Conservation (phyloP, 2,329 filamentous ascomycete species). For the Diaporthe sp. region DNA sequence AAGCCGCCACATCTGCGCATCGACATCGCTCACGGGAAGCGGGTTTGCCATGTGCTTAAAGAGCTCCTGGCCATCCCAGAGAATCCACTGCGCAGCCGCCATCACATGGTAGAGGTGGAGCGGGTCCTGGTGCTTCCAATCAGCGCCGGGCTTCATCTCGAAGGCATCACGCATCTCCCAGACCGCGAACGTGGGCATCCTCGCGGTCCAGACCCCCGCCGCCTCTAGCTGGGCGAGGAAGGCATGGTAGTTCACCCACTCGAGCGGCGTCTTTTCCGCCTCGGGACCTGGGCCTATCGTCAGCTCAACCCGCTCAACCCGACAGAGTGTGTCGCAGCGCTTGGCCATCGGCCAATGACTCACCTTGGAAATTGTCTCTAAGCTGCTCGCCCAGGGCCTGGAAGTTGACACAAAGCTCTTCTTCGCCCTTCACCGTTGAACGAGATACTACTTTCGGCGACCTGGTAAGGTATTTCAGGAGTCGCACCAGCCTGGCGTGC, state of each 20-base stretch:
- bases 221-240: conserved; percentile 3
- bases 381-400: neutral
- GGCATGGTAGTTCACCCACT: conserved; percentile 13
- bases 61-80: neutral
- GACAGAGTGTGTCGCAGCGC: neutral
- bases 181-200: neutral
- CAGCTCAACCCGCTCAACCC: neutral
- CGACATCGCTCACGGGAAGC: neutral
- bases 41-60: neutral
- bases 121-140: neutral
- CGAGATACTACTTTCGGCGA: neutral
- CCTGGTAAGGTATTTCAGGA: neutral
- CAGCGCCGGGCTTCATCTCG: neutral
- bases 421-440: neutral
- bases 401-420: neutral
- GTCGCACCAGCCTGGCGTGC: neutral
- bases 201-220: neutral
- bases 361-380: neutral
- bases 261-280: neutral
- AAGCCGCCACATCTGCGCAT: neutral
- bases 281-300: neutral
- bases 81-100: conserved; percentile 5
- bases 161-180: conserved; percentile 17
- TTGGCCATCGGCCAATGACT: neutral
- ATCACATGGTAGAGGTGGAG: conserved; percentile 7